These are phyloP conservation scores for Russula ochroleuca DNA, from an alignment of 768 basidiomycete genomes.

Conservation along the genomic window DNA sequence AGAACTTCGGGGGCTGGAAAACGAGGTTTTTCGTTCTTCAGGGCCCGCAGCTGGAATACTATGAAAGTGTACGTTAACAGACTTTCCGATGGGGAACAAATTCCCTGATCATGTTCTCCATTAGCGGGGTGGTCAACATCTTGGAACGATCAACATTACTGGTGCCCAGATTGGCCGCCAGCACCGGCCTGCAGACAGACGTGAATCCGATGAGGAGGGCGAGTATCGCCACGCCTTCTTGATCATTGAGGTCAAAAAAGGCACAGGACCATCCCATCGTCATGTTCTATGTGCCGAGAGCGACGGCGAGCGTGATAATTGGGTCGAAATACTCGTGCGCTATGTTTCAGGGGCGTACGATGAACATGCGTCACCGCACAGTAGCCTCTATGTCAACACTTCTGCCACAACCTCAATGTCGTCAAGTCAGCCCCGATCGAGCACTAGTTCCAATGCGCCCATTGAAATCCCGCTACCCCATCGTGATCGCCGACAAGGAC, in stretches of 20 bases:
- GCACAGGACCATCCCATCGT: conserved; percentile 62
- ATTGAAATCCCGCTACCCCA: conserved; percentile 35
- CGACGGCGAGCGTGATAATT: conserved; percentile 86
- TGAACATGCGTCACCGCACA: conserved; percentile 38
- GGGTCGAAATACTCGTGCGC: conserved; percentile 91
- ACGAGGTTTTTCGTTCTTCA: conserved; percentile 92
- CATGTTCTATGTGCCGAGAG: conserved; percentile 97
- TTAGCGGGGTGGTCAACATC: conserved; percentile 83
- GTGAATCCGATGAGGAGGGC: conserved; percentile 74
- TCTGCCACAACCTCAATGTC: conserved; percentile 28
- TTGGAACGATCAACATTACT: conserved; percentile 88
- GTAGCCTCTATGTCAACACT: conserved; percentile 26
- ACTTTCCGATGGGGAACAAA: conserved; percentile 1
- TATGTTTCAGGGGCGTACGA: conserved; percentile 81
- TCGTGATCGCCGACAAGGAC: conserved; percentile 21
- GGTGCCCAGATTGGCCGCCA: conserved; percentile 96
- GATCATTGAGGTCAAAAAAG: conserved; percentile 84
- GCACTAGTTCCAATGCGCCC: conserved; percentile 48
- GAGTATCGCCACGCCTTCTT: conserved; percentile 97
- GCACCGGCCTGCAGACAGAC: conserved; percentile 55
- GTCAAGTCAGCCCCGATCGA: conserved; percentile 51
- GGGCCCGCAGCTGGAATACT: conserved; percentile 89
- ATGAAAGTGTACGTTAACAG: conserved; percentile 76
- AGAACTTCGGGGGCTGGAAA: conserved; percentile 98
- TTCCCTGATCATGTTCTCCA: conserved; percentile 7